Base-by-base conservation (phyloP, 176 grass and related monocot species). In the Triticum urartu region DNA sequence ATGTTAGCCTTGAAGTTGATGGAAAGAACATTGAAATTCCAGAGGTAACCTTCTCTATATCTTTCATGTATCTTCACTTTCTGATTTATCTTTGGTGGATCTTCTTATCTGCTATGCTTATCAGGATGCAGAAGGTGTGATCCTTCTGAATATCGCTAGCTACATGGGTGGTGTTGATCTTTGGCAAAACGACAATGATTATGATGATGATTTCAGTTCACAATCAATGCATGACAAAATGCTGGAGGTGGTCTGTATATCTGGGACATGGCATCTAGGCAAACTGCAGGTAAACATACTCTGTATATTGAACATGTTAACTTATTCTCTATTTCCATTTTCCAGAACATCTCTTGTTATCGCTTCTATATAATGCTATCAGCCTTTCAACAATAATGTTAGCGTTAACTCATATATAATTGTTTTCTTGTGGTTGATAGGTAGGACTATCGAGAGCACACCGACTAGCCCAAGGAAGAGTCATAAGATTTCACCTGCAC, bases 151-250 rank as follows among this genome's bases (percentile, higher is more conserved):
- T 79, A 98, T 98, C 21, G 43, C 87, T 72, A 98, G 93, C 86
- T 98, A 98, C 88, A 98, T 98, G 95, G 95, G 95, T 61, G 95
- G 95, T 14, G 95, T 98, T 65, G 95, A 98, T 89, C 89, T 98
- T 74, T 98, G 95, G 93, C 83, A 94, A 92, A 95, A 93, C 6
- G 81, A 90, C 68, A 88, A 90, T 88, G 83, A 91, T 13, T 71
- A 91, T 79, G 86, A 98, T 78, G 88, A 91, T 78, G 88, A 94
- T 89, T 88, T 92, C 86, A 80, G 72, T 77, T 86, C 87, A 76
- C 93, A 98, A 86, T 92, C 91, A 60, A 92, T 98, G 86, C 89
- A 98, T 79, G 95, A 98, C 84, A 92, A 95, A 91, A 86, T 89
- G 15, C 91, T 98, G 26, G 95, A 98, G 91, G 87, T 98, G 59